These are phyloP conservation scores for Solanum ahanhuiri DNA, from an alignment of 257 asterid species.

Conservation along the genomic window DNA sequence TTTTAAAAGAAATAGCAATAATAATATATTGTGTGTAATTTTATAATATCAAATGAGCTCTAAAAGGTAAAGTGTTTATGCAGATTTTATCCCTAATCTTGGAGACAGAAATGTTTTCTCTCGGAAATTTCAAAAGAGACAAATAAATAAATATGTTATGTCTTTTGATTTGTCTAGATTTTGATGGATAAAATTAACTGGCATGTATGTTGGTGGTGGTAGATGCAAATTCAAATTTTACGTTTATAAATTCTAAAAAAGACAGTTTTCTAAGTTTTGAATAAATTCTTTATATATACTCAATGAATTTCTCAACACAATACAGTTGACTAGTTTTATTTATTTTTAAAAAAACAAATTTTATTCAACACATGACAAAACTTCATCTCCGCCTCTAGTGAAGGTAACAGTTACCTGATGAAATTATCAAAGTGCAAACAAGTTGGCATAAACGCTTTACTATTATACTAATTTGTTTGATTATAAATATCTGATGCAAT, in stretches of 20 bases:
- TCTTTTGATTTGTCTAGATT: not conserved
- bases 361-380: not conserved
- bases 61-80: too few relatives aligned
- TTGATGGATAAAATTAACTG: not conserved
- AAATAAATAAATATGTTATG: not conserved
- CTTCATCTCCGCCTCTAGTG: conserved; percentile 26
- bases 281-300: not conserved
- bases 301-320: not conserved
- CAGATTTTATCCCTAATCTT: too few relatives aligned
- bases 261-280: not conserved
- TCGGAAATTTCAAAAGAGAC: not conserved
- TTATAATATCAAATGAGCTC: not conserved
- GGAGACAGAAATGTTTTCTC: too few relatives aligned
- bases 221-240: not conserved
- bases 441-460: too few relatives aligned
- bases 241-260: not conserved
- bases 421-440: not conserved
- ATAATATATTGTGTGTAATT: not conserved
- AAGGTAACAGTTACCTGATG: not conserved
- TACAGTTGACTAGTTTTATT: not conserved
- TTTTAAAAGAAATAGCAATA: not conserved
- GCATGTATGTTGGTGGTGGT: not conserved
- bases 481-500: not conserved
- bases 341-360: not conserved
- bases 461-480: not conserved